A percentile compares a stretch with the other conserved stretches of the same genome.
Conservation (phyloP, 768 basidiomycete genomes). For the Suillus weaverae region DNA sequence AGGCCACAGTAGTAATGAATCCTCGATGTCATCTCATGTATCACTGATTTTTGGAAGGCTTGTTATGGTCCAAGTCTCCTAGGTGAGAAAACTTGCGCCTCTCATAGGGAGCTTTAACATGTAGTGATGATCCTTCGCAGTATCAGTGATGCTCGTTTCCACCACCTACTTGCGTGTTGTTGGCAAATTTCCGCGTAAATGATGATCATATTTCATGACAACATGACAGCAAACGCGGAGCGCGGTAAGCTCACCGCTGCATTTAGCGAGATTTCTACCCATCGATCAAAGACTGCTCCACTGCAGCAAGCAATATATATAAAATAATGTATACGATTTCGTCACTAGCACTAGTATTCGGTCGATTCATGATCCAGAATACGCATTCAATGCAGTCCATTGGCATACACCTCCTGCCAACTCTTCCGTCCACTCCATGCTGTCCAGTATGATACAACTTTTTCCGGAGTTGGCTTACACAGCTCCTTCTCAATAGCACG, state of each 20-base stretch:
- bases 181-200: background rate
- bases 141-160: background rate
- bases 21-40: background rate
- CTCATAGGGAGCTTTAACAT: background rate
- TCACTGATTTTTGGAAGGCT: background rate
- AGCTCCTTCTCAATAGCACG: slow-evolving; percentile 41
- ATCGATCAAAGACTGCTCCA: background rate
- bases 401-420: slow-evolving; percentile 45
- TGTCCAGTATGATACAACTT: slow-evolving; percentile 42
- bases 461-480: slow-evolving; percentile 36
- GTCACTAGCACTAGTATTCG: background rate
- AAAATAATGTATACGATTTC: background rate
- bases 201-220: background rate
- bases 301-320: background rate
- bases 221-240: background rate
- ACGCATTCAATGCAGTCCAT: slow-evolving; percentile 41
- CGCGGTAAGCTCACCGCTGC: background rate
- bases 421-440: slow-evolving; percentile 47
- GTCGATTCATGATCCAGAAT: background rate
- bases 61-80: background rate
- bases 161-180: background rate
- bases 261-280: background rate
- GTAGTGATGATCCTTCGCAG: background rate
- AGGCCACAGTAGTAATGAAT: background rate
- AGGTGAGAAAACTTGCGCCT: background rate